Conservation (phyloP, 768 basidiomycete genomes). For the Boletus fagicola region DNA sequence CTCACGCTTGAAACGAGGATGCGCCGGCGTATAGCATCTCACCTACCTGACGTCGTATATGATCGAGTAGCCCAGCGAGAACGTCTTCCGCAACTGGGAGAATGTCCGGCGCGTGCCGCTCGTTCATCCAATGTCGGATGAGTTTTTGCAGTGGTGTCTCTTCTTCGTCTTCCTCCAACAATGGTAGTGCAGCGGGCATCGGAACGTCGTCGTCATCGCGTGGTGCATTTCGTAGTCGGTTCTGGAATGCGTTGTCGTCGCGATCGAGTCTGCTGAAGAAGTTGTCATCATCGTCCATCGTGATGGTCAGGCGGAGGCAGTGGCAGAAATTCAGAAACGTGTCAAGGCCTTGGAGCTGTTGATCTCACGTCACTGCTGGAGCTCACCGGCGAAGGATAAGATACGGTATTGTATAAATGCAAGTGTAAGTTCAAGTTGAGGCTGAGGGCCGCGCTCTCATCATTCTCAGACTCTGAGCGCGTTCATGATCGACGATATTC, state of each 20-base stretch:
- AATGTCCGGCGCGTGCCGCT: conserved; percentile 78
- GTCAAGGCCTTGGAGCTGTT: background rate
- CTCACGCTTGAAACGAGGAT: background rate
- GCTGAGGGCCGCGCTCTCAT: background rate
- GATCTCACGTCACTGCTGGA: background rate
- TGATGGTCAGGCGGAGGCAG: background rate
- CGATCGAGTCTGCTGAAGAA: conserved; percentile 31
- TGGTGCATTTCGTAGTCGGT: conserved; percentile 39
- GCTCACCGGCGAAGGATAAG: background rate
- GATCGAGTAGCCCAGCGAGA: conserved; percentile 65
- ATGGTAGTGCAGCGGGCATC: conserved; percentile 30
- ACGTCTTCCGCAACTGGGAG: conserved; percentile 70
- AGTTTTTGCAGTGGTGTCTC: conserved; percentile 68
- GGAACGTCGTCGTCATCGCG: conserved; percentile 26
- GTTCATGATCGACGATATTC: background rate
- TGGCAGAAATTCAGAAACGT: background rate
- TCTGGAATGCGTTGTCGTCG: conserved; percentile 25
- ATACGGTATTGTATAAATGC: background rate
- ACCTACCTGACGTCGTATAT: conserved; percentile 78
- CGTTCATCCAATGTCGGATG: conserved; percentile 84
- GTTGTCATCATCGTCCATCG: conserved; percentile 26
- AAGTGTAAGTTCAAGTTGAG: background rate
- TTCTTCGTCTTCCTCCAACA: conserved; percentile 36
- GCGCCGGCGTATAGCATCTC: background rate
- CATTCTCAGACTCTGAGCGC: too few species aligned